Evolutionary conservation across 2,329 filamentous ascomycete species (phyloP).

Genomic region (Nigrospora osmanthi): DNA sequence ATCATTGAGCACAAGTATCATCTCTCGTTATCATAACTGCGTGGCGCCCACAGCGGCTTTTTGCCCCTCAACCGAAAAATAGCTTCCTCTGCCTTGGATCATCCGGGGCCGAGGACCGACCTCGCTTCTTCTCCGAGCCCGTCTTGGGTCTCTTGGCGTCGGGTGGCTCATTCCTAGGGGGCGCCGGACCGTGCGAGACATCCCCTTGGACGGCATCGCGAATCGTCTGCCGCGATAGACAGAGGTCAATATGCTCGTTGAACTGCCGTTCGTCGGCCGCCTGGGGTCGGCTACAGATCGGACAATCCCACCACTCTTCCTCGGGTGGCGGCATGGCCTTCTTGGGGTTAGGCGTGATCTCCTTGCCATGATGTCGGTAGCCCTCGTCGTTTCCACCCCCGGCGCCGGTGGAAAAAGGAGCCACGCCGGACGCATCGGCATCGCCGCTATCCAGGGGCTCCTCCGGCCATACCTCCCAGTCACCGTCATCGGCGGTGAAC

Average conservation of each 20-base stretch:
- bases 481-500: conserved; percentile 24
- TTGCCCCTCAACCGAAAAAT: conserved; percentile 34
- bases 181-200: conserved; percentile 12
- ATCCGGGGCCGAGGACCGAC: conserved; percentile 6
- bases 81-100: conserved; percentile 31
- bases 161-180: conserved; percentile 20
- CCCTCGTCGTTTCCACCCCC: conserved; percentile 26
- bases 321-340: conserved; percentile 17
- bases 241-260: conserved; percentile 89
- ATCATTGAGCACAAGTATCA: background rate
- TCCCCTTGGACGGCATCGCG: conserved; percentile 66
- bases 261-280: conserved; percentile 66
- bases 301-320: conserved; percentile 69
- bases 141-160: conserved; percentile 28
- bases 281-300: conserved; percentile 76
- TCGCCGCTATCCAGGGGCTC: conserved; percentile 41
- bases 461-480: conserved; percentile 64
- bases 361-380: conserved; percentile 38
- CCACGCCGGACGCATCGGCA: conserved; percentile 1
- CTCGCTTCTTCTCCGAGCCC: conserved; percentile 13
- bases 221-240: conserved; percentile 79
- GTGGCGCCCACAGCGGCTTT: background rate
- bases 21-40: conserved; percentile 3
- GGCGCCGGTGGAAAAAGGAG: background rate
- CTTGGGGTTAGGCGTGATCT: conserved; percentile 38